Base-by-base conservation (phyloP, 257 asterid species). In the Plantago elongata region DNA sequence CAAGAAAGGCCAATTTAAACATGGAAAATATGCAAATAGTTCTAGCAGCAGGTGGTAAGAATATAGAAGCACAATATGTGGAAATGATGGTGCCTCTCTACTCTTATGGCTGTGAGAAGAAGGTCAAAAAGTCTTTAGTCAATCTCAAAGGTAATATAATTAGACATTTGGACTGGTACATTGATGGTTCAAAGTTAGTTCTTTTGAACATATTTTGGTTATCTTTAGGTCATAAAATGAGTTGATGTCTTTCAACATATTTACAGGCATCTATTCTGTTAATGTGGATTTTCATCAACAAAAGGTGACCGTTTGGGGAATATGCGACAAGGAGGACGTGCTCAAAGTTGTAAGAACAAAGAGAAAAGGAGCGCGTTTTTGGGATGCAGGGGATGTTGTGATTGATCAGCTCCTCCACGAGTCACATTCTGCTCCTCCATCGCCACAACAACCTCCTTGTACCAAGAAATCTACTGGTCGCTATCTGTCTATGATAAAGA, bases 1-100 rank as follows among this genome's bases (percentile, higher is more conserved):
- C 61, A 16, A 18, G 22, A 63, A 10, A 47, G 27, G 27, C 27
- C 8, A 38, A 27, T 4, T 34, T 30, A 52, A 52, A 4, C 7
- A 81, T 84, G 94, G 81, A 69, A 11, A 55, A 80, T 65, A 34
- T 78, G 61, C 90, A 87, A 68, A 83, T 85, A 61, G 84, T 87
- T 65, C 76, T 71, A 13, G 90, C 75, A 0, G 90, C 75, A 0
- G 65, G 57, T 55, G 85, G 51, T 46, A 87, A 80, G 66, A 83
- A 70, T 60, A 89, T 90, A 51, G 96, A 85, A 65, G 94, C 98
- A 56, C 98, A 90, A 51, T 83, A 75, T 47, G 98, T 90, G 57
- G 98, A 90, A 64, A 83, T 90, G 96, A 85, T 79, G 91, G 96
- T 85, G 45, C 98, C 95, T 58, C 78, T 90, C 43, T 90, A 88